These are phyloP conservation scores for Mucor ambiguus DNA, from an alignment of 371 early-diverging fungal genomes.

Conservation along the genomic window DNA sequence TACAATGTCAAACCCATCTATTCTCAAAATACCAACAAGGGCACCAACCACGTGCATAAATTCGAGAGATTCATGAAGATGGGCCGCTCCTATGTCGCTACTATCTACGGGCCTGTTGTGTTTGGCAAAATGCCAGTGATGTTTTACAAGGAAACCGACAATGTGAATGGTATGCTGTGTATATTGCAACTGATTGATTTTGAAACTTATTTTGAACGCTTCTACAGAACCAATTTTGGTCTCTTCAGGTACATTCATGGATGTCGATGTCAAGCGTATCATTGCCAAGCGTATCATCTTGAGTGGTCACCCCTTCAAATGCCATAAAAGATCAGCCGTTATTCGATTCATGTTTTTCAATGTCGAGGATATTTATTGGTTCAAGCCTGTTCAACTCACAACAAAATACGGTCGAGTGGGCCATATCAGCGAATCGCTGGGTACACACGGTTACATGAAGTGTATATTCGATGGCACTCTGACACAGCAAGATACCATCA, in stretches of 20 bases:
- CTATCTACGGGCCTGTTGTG: constrained; percentile 88
- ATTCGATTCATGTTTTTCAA: constrained; percentile 97
- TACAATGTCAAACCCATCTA: constrained; percentile 84
- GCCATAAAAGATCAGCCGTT: constrained; percentile 90
- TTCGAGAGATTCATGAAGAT: constrained; percentile 87
- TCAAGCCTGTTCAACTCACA: constrained; percentile 89
- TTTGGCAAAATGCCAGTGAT: constrained; percentile 82
- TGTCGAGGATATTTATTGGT: constrained; percentile 87
- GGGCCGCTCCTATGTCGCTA: constrained; percentile 74
- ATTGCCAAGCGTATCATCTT: constrained; percentile 93
- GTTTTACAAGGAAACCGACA: constrained; percentile 69
- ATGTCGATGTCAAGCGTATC: constrained; percentile 83
- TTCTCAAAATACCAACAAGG: constrained; percentile 83
- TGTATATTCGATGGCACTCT: constrained; percentile 90
- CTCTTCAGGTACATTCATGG: constrained; percentile 78
- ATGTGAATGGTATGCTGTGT: constrained; percentile 53
- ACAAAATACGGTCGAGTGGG: constrained; percentile 93
- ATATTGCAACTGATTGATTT: neutral
- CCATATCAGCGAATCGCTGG: constrained; percentile 90
- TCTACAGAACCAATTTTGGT: constrained; percentile 66
- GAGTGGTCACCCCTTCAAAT: constrained; percentile 94
- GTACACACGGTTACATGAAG: constrained; percentile 99
- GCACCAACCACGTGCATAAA: constrained; percentile 92
- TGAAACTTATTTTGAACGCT: neutral
- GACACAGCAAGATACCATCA: constrained; percentile 91